Evolutionary conservation across 164 flowering plant genomes (phyloP), one percentile per base, ranked within the genome.

Genomic region (Piper longum): DNA sequence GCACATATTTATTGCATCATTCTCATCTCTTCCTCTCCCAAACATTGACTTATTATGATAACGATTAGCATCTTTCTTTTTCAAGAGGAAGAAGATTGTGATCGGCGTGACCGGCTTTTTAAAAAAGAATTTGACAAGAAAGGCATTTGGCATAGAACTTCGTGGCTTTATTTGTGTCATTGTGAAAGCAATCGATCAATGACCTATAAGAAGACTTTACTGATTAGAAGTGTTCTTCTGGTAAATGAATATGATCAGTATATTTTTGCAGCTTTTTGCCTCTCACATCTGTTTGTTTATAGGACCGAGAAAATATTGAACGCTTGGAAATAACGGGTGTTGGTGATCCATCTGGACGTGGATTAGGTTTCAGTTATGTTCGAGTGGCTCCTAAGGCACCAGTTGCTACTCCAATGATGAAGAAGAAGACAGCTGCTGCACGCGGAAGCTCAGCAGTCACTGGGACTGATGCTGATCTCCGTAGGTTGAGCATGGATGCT

Each of bases 311-410:
- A 76, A 93, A 84, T 76, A 83, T 93, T 63, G 99, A 93, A 75
- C 90, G 99, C 17, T 68, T 93, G 68, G 99, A 93, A 75, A 93
- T 93, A 64, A 85, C 97, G 44, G 99, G 99, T 69, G 99, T 93
- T 65, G 99, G 99, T 70, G 99, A 93, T 75, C 99, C 99, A 72
- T 88, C 99, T 73, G 99, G 99, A 56, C 76, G 99, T 66, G 99
- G 99, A 61, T 72, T 93, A 54, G 99, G 99, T 55, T 93, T 93
- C 64, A 93, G 99, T 71, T 93, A 88, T 82, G 99, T 90, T 5
- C 95, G 99, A 44, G 72, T 83, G 41, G 77, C 86, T 74, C 84
- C 92, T 19, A 90, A 90, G 72, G 89, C 96, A 63, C 92, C 95
- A 19, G 39, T 81, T 44, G 69, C 97, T 54, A 85, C 71, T 78